phyloP scores from a whole-genome alignment of 345 rosid species.

The Gossypium australe region DNA sequence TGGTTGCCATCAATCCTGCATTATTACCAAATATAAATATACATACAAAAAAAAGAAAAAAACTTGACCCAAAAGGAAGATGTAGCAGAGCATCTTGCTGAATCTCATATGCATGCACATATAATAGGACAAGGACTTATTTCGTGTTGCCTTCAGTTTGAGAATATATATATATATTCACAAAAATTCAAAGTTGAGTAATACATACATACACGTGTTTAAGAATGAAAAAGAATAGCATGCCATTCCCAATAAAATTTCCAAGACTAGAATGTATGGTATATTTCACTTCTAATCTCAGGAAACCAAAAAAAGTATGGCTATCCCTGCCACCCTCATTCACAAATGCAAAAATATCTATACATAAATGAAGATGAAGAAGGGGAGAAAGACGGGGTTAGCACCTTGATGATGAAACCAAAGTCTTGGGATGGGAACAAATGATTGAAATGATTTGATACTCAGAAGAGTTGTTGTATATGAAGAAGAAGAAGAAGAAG shows the following conservation, averaged over 20 bases:
- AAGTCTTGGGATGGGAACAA: conserved; percentile 17
- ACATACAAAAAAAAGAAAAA: neutral
- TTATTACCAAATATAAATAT: neutral
- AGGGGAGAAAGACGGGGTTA: conserved; percentile 2
- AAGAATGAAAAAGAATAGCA: too few species aligned
- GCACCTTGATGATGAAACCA: conserved; percentile 22
- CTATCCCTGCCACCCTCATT: too few species aligned
- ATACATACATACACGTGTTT: too few species aligned
- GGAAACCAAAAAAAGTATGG: too few species aligned
- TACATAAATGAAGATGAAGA: neutral
- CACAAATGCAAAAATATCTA: too few species aligned
- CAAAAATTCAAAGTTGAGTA: too few species aligned
- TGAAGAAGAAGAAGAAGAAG: conserved; percentile 11
- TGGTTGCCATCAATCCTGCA: conserved; percentile 35
- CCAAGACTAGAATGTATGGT: too few species aligned
- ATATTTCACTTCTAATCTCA: too few species aligned
- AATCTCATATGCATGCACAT: neutral
- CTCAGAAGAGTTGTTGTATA: neutral
- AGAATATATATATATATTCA: too few species aligned
- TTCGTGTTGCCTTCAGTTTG: too few species aligned
- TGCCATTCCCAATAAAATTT: too few species aligned
- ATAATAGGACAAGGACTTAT: too few species aligned
- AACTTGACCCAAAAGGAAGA: neutral
- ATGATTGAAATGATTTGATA: neutral
- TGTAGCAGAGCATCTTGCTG: neutral